Evolutionary conservation across 2,329 filamentous ascomycete genomes (phyloP), one percentile per base, ranked within the genome.

Genomic region (Keithomyces neogunnii): DNA sequence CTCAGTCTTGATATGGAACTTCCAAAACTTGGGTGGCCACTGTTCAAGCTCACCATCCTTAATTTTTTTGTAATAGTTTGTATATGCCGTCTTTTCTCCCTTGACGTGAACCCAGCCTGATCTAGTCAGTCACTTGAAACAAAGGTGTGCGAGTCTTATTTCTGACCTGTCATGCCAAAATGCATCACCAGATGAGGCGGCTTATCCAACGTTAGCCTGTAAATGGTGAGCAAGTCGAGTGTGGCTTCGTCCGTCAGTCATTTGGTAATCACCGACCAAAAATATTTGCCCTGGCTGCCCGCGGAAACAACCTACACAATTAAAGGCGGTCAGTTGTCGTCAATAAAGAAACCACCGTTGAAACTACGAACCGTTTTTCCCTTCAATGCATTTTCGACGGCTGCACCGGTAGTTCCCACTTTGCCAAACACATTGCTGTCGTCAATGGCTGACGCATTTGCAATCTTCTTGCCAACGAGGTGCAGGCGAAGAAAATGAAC

Each of bases 211-310:
- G 64, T 67, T 30, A 73, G 68, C 71, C 70, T 72, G n/a, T 5
- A 29, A 8, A 11, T 5, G 30, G 32, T 49, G 31, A 51, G 26
- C n/a, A 10, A 2, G 29, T 30, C 28, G 19, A 9, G 10, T 1
- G 6, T 13, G 19, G 19, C 19, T 19, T 3, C n/a, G 6, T 3
- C 19, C 28, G 28, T 28, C 8, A 40, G 38, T 30, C 40, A 29
- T 30, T 19, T 9, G 9, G 5, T 7, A 4, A 7, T 13, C 6
- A 55, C 69, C 53, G 59, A 80, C 83, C 93, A 99, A 67, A 99
- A 97, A 65, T 97, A 97, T 77, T 97, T 99, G 8, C 93, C 93
- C 66, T 96, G 93, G 53, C 87, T 89, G 3, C 87, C 88, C 3
- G 87, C 88, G 50, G 74, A 76, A 7, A 81, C 53, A 3, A 83